phyloP scores from a whole-genome alignment of 164 flowering plant genomes.

The Taxillus chinensis region DNA sequence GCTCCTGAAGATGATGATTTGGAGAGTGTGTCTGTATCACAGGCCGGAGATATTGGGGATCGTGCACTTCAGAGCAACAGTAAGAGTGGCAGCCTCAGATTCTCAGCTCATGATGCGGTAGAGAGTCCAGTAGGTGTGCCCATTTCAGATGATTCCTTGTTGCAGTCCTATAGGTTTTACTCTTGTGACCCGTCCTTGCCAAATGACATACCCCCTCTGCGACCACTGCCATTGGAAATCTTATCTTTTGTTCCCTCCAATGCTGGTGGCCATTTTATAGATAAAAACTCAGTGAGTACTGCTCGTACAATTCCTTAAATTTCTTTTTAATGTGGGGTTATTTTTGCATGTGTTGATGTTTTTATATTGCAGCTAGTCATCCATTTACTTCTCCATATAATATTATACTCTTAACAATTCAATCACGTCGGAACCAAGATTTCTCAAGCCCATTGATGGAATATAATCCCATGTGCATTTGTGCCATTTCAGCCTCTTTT shows the following conservation, averaged over 20 bases:
- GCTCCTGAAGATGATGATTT: constrained; percentile 23
- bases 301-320: not conserved
- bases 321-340: too few relatives aligned
- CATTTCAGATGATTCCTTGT: constrained; percentile 16
- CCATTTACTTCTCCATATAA: too few relatives aligned
- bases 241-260: constrained; percentile 22
- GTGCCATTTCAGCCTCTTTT: too few relatives aligned
- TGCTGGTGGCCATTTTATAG: constrained; percentile 10
- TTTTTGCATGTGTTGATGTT: too few relatives aligned
- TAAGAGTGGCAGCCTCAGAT: constrained; percentile 23
- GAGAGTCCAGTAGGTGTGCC: constrained; percentile 23
- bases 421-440: too few relatives aligned
- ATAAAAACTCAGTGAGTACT: constrained; percentile 19
- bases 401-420: too few relatives aligned
- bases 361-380: too few relatives aligned
- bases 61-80: constrained; percentile 41
- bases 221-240: constrained; percentile 15
- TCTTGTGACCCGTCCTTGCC: constrained; percentile 6
- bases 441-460: too few relatives aligned
- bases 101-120: constrained; percentile 19
- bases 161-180: constrained; percentile 14
- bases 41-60: constrained; percentile 81
- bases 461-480: too few relatives aligned
- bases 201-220: constrained; percentile 3
- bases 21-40: constrained; percentile 50